Conservation (phyloP, 2,329 filamentous ascomycete species). For the Cytospora chrysosperma region DNA sequence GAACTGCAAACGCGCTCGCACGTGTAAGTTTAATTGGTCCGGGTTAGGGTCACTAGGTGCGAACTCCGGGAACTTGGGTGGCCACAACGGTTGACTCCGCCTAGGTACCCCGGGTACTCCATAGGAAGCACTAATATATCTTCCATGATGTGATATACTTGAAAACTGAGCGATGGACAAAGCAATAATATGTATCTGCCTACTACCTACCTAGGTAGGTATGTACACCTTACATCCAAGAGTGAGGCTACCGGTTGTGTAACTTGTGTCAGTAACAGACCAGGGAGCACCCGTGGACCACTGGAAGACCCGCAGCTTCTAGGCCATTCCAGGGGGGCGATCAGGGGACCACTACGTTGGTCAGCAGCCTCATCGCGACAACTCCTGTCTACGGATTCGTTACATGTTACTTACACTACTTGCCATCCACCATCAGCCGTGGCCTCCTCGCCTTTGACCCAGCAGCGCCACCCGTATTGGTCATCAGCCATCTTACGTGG, state of each 20-base stretch:
- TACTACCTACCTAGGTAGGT: too few relatives aligned
- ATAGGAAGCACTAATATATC: too few relatives aligned
- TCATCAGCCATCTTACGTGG: constrained; percentile 21
- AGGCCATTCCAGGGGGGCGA: constrained; percentile 11
- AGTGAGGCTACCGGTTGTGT: not conserved
- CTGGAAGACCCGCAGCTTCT: constrained; percentile 3
- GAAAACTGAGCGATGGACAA: not conserved
- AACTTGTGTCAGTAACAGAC: not conserved
- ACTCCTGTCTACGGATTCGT: too few relatives aligned
- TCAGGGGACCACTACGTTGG: constrained; percentile 15
- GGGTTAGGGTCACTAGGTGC: not conserved
- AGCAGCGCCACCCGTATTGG: constrained; percentile 15
- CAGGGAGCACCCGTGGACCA: not conserved
- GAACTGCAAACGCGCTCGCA: constrained; percentile 5
- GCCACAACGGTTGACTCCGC: not conserved
- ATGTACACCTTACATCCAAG: too few relatives aligned
- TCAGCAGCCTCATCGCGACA: constrained; percentile 21
- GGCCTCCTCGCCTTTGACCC: constrained; percentile 34
- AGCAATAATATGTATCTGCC: not conserved
- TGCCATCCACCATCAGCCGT: constrained; percentile 30
- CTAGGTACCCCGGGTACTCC: too few relatives aligned
- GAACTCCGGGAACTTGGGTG: not conserved
- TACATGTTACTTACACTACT: constrained; percentile 27
- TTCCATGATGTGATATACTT: not conserved
- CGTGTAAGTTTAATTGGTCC: constrained; percentile 2